Evolutionary conservation across 2,329 filamentous ascomycete species (phyloP).

Genomic region (Claviceps monticola): DNA sequence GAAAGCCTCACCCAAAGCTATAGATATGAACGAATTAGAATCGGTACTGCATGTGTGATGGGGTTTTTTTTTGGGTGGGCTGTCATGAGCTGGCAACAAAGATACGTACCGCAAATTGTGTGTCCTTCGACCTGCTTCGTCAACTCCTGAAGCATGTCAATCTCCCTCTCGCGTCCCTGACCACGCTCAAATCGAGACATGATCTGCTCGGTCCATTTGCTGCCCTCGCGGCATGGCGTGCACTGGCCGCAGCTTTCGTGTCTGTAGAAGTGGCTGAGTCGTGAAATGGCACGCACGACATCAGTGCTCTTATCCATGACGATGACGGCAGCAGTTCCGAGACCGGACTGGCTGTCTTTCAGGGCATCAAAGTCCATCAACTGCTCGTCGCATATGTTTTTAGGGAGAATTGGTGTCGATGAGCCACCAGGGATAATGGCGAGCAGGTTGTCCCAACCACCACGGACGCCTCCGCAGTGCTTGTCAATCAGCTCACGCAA

Average conservation of each 20-base stretch:
- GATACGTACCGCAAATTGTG: constrained; percentile 76
- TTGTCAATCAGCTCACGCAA: constrained; percentile 93
- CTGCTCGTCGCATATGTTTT: constrained; percentile 80
- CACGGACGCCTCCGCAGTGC: constrained; percentile 92
- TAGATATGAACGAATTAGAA: constrained; percentile 1
- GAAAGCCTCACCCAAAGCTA: constrained; percentile 88
- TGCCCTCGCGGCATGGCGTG: constrained; percentile 97
- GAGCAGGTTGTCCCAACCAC: constrained; percentile 94
- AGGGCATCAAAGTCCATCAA: constrained; percentile 98
- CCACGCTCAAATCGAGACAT: constrained; percentile 94
- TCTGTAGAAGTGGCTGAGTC: constrained; percentile 92
- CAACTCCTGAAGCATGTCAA: constrained; percentile 98
- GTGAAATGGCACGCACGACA: constrained; percentile 83
- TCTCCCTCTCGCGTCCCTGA: constrained; percentile 76
- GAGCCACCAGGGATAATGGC: constrained; percentile 93
- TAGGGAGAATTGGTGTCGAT: constrained; percentile 90
- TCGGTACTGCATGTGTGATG: not conserved
- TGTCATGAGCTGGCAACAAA: not conserved
- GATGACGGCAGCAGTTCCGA: constrained; percentile 93
- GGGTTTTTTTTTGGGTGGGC: not conserved
- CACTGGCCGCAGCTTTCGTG: constrained; percentile 98
- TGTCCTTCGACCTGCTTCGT: constrained; percentile 99
- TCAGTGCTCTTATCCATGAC: constrained; percentile 99
- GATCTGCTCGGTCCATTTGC: constrained; percentile 98
- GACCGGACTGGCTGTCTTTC: constrained; percentile 94